Evolutionary conservation across 768 basidiomycete genomes (phyloP).

Genomic region (Mycena galericulata): DNA sequence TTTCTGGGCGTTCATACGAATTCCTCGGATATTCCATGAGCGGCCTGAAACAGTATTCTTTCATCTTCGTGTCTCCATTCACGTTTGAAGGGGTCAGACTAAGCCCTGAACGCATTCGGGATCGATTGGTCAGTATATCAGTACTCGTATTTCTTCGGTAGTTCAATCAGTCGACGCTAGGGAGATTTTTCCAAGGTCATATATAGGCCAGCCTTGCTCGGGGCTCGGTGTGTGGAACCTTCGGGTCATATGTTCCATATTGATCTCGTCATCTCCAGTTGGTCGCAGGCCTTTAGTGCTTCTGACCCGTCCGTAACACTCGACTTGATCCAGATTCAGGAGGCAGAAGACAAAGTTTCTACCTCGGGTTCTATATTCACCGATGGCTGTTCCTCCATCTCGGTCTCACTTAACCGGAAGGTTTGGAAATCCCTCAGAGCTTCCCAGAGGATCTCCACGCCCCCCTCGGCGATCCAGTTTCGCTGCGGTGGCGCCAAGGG

Average conservation of each 20-base stretch:
- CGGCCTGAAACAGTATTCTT: constrained; percentile 61
- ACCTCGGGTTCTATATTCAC: constrained; percentile 53
- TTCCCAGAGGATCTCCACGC: constrained; percentile 37
- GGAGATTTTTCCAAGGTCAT: constrained; percentile 53
- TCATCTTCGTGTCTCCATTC: constrained; percentile 63
- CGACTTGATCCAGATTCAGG: constrained; percentile 47
- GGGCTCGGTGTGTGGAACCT: constrained; percentile 49
- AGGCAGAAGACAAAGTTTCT: constrained; percentile 46
- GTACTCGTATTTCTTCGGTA: not conserved
- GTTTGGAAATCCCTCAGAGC: constrained; percentile 52
- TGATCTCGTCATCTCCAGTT: constrained; percentile 30
- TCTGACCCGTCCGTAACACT: constrained; percentile 61
- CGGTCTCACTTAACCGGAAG: constrained; percentile 46
- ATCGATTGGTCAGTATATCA: constrained; percentile 45
- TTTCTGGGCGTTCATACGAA: constrained; percentile 59
- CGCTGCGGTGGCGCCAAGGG: constrained; percentile 62
- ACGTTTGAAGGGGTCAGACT: constrained; percentile 33
- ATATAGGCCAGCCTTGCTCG: constrained; percentile 59
- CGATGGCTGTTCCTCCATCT: constrained; percentile 64
- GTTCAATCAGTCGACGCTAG: constrained; percentile 32
- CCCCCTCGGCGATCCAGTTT: constrained; percentile 58
- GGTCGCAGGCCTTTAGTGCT: constrained; percentile 66
- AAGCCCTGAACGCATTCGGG: constrained; percentile 45
- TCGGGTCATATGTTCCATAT: not conserved
- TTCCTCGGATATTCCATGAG: constrained; percentile 68